Evolutionary conservation across 305 asterid species (phyloP).

Genomic region (Nicotiana rustica): DNA sequence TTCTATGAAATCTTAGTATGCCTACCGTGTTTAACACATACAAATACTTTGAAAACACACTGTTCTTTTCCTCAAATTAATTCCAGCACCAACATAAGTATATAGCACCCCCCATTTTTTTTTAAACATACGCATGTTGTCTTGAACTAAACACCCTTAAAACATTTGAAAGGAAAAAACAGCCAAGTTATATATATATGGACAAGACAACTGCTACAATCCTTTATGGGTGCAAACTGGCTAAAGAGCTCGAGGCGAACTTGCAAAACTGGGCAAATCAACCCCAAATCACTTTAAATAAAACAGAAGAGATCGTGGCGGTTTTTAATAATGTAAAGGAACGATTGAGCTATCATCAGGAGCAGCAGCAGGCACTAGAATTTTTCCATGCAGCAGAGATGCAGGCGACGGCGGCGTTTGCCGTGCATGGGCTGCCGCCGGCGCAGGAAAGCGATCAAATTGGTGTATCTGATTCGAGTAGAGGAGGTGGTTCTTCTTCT

Average conservation of each 20-base stretch:
- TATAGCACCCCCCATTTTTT: background rate
- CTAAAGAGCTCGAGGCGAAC: constrained; percentile 59
- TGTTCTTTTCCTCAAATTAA: constrained; percentile 38
- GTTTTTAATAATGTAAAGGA: constrained; percentile 57
- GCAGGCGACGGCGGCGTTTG: constrained; percentile 7
- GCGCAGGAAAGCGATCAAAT: constrained; percentile 36
- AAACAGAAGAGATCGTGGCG: constrained; percentile 63
- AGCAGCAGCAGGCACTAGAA: constrained; percentile 43
- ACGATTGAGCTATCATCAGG: constrained; percentile 35
- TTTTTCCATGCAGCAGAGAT: constrained; percentile 42
- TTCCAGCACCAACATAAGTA: constrained; percentile 46
- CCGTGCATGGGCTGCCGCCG: constrained; percentile 30
- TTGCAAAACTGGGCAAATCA: constrained; percentile 51
- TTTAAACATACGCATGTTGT: background rate
- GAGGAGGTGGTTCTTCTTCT: constrained; percentile 35
- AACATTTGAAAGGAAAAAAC: background rate
- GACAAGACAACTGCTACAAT: constrained; percentile 53
- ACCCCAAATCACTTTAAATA: constrained; percentile 41
- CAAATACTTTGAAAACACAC: constrained; percentile 48
- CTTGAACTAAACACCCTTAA: background rate
- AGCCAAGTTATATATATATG: constrained; percentile 41
- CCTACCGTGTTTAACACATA: constrained; percentile 39
- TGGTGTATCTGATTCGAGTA: constrained; percentile 36
- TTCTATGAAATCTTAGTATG: constrained; percentile 34
- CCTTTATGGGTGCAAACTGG: constrained; percentile 59